These are phyloP conservation scores for Hymenoscyphus occultus DNA, from an alignment of 2,329 filamentous ascomycete species.

Conservation along the genomic window DNA sequence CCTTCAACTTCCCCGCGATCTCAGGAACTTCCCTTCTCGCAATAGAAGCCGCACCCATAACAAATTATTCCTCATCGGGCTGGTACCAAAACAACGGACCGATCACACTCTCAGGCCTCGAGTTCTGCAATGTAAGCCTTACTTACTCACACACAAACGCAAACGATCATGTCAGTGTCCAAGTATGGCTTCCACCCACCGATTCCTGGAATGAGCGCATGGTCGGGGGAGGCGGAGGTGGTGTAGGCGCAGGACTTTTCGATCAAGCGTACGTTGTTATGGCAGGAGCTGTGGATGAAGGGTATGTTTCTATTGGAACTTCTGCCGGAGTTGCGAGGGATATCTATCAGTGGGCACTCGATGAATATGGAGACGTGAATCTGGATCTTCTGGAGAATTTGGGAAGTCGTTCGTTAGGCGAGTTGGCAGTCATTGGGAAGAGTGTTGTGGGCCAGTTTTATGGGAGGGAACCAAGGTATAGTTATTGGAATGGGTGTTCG, in stretches of 20 bases:
- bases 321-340: slow-evolving; percentile 30
- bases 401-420: not conserved
- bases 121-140: slow-evolving; percentile 34
- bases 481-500: slow-evolving; percentile 42
- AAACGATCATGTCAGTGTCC: not conserved
- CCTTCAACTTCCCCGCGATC: not conserved
- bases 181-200: slow-evolving; percentile 1
- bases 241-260: slow-evolving; percentile 25
- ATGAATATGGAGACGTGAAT: not conserved
- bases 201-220: not conserved
- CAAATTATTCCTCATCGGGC: not conserved
- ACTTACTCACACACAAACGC: slow-evolving; percentile 30
- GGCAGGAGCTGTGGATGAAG: slow-evolving; percentile 13
- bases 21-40: not conserved
- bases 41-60: not conserved
- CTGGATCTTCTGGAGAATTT: not conserved
- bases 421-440: slow-evolving; percentile 37
- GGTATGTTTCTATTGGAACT: slow-evolving; percentile 29
- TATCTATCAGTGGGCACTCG: not conserved
- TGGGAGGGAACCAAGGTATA: slow-evolving; percentile 35
- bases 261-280: slow-evolving; percentile 12
- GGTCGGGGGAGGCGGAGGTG: slow-evolving; percentile 12
- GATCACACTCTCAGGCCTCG: not conserved
- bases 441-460: slow-evolving; percentile 36
- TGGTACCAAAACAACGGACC: not conserved